phyloP scores from a whole-genome alignment of 2,329 filamentous ascomycete species.

The Pseudocercospora musae region DNA sequence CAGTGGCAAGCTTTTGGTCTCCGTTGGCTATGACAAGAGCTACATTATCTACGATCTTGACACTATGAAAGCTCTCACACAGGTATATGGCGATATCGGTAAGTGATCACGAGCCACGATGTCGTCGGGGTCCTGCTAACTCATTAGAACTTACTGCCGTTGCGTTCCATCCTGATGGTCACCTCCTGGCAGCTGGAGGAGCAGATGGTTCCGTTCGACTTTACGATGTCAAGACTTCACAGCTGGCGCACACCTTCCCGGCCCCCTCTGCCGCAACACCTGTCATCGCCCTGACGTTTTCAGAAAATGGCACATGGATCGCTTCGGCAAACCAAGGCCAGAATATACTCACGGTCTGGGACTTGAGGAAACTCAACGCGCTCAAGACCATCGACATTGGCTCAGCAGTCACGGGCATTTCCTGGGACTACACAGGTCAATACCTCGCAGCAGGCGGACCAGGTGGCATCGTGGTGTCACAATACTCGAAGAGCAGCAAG shows the following conservation, averaged over 20 bases:
- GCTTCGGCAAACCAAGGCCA: slow-evolving; percentile 77
- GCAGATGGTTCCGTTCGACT: slow-evolving; percentile 77
- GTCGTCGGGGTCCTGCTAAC: background rate
- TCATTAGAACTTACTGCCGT: slow-evolving; percentile 66
- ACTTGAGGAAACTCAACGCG: slow-evolving; percentile 78
- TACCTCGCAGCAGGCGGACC: slow-evolving; percentile 80
- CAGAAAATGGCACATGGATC: slow-evolving; percentile 96
- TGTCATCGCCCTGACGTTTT: slow-evolving; percentile 76
- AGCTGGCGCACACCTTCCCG: slow-evolving; percentile 69
- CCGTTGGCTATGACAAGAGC: slow-evolving; percentile 86
- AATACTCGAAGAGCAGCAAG: slow-evolving; percentile 84
- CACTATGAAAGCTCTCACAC: slow-evolving; percentile 65
- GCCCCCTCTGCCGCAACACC: slow-evolving; percentile 53
- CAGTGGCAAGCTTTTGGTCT: slow-evolving; percentile 76
- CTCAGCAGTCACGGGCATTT: slow-evolving; percentile 68
- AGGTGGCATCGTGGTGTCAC: slow-evolving; percentile 78
- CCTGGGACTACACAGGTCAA: slow-evolving; percentile 94
- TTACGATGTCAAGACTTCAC: slow-evolving; percentile 79
- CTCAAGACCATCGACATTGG: slow-evolving; percentile 86
- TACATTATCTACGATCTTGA: slow-evolving; percentile 83
- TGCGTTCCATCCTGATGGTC: slow-evolving; percentile 94
- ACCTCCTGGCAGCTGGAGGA: slow-evolving; percentile 84
- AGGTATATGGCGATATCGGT: slow-evolving; percentile 78
- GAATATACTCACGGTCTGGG: slow-evolving; percentile 79
- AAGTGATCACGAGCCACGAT: slow-evolving; percentile 40